Evolutionary conservation across 768 basidiomycete species (phyloP), one percentile per base, ranked within the genome.

Genomic region (Punctularia strigosozonata): DNA sequence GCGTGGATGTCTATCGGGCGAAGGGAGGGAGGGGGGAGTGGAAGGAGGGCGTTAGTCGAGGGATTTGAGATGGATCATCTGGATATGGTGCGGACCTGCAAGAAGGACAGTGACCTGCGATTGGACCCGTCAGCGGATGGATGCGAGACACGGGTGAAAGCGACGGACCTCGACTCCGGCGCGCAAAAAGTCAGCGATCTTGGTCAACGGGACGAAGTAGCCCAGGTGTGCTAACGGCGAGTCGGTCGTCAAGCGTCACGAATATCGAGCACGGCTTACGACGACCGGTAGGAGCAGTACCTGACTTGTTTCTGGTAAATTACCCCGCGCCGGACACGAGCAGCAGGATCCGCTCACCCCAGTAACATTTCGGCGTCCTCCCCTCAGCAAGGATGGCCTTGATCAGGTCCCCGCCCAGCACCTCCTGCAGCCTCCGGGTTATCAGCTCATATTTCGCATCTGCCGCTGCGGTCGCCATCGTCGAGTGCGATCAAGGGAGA

Each of bases 131-230:
- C n/a, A n/a, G n/a, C n/a, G n/a, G n/a, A n/a, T n/a, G n/a, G 46
- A 44, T 30, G 50, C 46, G 40, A 42, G 38, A 0, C 44, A 43
- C 23, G 55, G 43, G n/a, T 39, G 43, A 31, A 43, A 25, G 47
- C 40, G 40, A 50, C 63, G 34, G 50, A 84, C 84, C 58, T 88
- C 80, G 3, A 91, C 90, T n/a, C 79, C 92, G 1, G 92, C 94
- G 30, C 76, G 71, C 31, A 98, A 62, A 60, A 99, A 98, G 63
- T 98, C 94, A 6, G 91, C 89, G 41, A 99, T 87, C 68, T 99
- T 99, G 18, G 77, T 80, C 44, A 98, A 63, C 2, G 95, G 79
- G 0, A 94, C 94, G 56, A 95, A 94, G 69, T 99, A 99, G 5
- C 88, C 95, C 42, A 98, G 82, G 52, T 98, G 95, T 5, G 94